Evolutionary conservation across 2,329 filamentous ascomycete genomes (phyloP).

Genomic region (Aspergillus latus): DNA sequence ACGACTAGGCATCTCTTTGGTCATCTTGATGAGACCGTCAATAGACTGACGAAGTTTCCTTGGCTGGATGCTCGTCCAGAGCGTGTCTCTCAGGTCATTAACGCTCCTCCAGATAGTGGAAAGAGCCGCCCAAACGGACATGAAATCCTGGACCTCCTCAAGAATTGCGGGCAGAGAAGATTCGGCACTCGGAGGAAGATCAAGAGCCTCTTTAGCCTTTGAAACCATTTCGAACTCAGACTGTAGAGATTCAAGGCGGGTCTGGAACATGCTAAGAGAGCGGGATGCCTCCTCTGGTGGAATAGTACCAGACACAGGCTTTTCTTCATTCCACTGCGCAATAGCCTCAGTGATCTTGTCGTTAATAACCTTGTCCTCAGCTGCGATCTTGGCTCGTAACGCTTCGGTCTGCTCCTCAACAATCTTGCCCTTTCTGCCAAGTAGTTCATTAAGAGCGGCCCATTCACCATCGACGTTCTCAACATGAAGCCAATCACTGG

Average conservation of each 20-base stretch:
- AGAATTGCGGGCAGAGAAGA: conserved; percentile 80
- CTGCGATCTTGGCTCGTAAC: conserved; percentile 87
- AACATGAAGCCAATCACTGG: conserved; percentile 89
- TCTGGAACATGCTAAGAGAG: conserved; percentile 79
- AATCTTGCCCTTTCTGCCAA: conserved; percentile 89
- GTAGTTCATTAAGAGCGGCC: conserved; percentile 87
- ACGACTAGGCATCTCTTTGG: conserved; percentile 97
- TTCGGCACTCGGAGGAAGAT: conserved; percentile 77
- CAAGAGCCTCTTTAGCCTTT: conserved; percentile 94
- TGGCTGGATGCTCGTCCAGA: conserved; percentile 95
- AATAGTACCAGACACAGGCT: conserved; percentile 92
- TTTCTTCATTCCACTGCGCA: conserved; percentile 89
- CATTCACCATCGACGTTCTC: conserved; percentile 96
- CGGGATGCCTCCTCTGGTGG: conserved; percentile 83
- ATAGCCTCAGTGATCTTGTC: conserved; percentile 86
- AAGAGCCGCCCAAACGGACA: conserved; percentile 94
- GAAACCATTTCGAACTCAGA: conserved; percentile 90
- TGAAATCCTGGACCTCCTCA: conserved; percentile 97
- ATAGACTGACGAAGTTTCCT: conserved; percentile 87
- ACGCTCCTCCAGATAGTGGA: conserved; percentile 96
- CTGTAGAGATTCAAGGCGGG: conserved; percentile 78
- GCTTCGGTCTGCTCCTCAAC: conserved; percentile 96
- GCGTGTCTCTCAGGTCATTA: conserved; percentile 84
- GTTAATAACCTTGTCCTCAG: conserved; percentile 87
- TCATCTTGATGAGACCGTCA: conserved; percentile 93